Evolutionary conservation across 345 rosid species (phyloP), one percentile per base, ranked within the genome.

Genomic region (Luvunga scandens): DNA sequence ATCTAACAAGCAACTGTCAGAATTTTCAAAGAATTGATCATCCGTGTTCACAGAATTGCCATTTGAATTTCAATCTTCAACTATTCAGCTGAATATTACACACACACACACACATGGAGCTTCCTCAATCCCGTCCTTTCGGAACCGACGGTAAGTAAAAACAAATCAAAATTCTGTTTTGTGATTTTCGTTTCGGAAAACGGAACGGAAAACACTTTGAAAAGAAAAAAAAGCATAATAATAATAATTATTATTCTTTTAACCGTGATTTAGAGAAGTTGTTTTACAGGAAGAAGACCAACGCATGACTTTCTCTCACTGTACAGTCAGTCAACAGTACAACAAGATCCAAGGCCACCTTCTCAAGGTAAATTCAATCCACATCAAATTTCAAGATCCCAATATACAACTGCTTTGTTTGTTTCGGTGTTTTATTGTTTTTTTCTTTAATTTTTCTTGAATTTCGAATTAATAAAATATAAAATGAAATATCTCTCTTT

Each of bases 281-380:
- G 78, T 84, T 85, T 34, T 66, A 80, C 94, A 96, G 98, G 95
- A 79, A 91, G 90, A 85, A 90, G 94, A 90, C 87, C 97, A 81
- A 89, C 92, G 33, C 95, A 90, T 59, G 98, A 96, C 86, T 94
- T 94, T 86, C 88, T 94, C 67, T 91, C 99, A 72, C 92, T 94
- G 81, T 87, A 90, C 94, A 89, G 86, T 81, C 95, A 90, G 87
- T 83, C 99, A 81, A 83, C 90, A 31, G 82, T 76, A 83, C 97
- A 85, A 55, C 90, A 89, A 88, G 94, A 96, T 89, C 97, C 91
- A 81, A 90, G 85, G 30, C 88, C 91, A 62, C 79, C 93, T 81
- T 86, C 94, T 89, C 97, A 89, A 87, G 98, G 98, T 93, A 85
- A 59, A 63, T 64, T 36, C 62, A 38, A 30, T 76, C 36, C n/a